phyloP scores from a whole-genome alignment of 257 asterid genomes.

The Solanum chmielewskii region DNA sequence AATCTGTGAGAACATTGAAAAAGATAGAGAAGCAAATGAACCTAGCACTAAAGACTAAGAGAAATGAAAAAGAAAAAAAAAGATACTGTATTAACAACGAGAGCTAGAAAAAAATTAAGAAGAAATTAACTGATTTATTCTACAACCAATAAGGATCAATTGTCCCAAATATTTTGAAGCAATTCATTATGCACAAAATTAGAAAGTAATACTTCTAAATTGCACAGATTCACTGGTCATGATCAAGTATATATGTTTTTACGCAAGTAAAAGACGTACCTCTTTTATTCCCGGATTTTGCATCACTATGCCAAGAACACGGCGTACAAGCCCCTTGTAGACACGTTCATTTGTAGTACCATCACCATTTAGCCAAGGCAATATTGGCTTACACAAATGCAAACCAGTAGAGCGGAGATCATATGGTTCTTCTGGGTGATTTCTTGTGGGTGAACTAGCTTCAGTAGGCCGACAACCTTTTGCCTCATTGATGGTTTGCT shows the following conservation, averaged over 20 bases:
- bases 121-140: neutral
- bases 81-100: neutral
- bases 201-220: neutral
- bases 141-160: neutral
- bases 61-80: neutral
- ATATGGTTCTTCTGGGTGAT: constrained; percentile 9
- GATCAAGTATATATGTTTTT: neutral
- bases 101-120: neutral
- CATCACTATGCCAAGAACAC: constrained; percentile 74
- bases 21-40: neutral
- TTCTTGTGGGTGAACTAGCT: constrained; percentile 15
- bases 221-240: neutral
- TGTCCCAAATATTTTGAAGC: neutral
- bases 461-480: constrained; percentile 17
- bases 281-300: constrained; percentile 89
- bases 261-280: constrained; percentile 25
- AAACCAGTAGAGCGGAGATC: constrained; percentile 22
- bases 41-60: neutral
- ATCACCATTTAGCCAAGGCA: constrained; percentile 93
- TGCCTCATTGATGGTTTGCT: constrained; percentile 9
- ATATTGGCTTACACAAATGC: constrained; percentile 38
- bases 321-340: constrained; percentile 75
- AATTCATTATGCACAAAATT: neutral
- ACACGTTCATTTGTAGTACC: constrained; percentile 67
- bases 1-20: neutral